Conservation (phyloP, 192 early-diverging fungal species). For the Mortierella hygrophila region DNA sequence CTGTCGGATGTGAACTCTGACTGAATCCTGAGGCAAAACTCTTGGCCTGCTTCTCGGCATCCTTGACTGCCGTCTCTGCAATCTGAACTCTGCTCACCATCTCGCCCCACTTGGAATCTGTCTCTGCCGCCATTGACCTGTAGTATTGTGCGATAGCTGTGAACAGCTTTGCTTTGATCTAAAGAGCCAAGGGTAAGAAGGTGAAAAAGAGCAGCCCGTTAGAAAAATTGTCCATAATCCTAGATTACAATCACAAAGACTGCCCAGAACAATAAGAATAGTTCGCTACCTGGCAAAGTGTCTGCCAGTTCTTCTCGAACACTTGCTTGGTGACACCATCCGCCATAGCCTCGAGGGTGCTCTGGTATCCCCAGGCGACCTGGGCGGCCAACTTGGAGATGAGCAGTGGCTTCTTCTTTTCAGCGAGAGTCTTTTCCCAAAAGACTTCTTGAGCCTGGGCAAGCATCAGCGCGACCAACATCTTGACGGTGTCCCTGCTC, state of each 20-base stretch:
- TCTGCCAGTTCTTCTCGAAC: slow-evolving; percentile 86
- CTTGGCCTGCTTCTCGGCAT: slow-evolving; percentile 83
- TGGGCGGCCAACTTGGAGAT: slow-evolving; percentile 92
- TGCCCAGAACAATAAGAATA: too few species aligned
- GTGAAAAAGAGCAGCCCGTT: neutral
- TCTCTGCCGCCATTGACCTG: slow-evolving; percentile 79
- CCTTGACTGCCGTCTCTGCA: slow-evolving; percentile 88
- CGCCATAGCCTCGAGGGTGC: slow-evolving; percentile 78
- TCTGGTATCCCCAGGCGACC: slow-evolving; percentile 80
- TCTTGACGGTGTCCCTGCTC: slow-evolving; percentile 89
- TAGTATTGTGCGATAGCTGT: slow-evolving; percentile 90
- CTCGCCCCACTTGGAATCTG: slow-evolving; percentile 88
- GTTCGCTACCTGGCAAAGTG: slow-evolving; percentile 76
- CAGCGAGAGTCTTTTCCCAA: slow-evolving; percentile 84
- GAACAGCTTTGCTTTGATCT: slow-evolving; percentile 94
- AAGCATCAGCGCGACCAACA: slow-evolving; percentile 88
- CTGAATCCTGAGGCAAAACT: slow-evolving; percentile 74
- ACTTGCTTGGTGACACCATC: slow-evolving; percentile 75
- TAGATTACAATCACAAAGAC: neutral
- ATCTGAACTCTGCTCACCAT: slow-evolving; percentile 80
- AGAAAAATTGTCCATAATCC: neutral
- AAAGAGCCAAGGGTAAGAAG: neutral
- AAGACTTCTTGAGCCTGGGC: slow-evolving; percentile 96
- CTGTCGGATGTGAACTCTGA: slow-evolving; percentile 69
- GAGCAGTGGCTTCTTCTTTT: slow-evolving; percentile 91